Evolutionary conservation across 2,329 filamentous ascomycete genomes (phyloP).

Genomic region (Rhynchosporium graminicola): DNA sequence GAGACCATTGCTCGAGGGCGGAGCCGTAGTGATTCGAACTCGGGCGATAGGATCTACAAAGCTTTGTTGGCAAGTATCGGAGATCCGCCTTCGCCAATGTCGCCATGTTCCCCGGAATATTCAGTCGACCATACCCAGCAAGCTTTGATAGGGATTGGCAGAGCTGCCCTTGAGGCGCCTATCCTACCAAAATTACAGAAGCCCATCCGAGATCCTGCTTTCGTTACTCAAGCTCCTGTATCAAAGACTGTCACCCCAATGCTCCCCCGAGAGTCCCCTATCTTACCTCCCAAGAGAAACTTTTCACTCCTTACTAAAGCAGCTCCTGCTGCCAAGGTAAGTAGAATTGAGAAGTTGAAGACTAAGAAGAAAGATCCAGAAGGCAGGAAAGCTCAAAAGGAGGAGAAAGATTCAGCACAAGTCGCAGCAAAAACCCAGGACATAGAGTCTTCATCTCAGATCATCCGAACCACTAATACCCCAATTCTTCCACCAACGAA

Average conservation of each 20-base stretch:
- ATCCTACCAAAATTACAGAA: background rate
- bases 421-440: background rate
- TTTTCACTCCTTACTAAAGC: background rate
- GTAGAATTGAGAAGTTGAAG: background rate
- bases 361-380: background rate
- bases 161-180: background rate
- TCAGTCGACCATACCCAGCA: background rate
- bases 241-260: background rate
- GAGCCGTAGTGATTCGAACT: background rate
- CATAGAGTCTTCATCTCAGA: conserved; percentile 3
- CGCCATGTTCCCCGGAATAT: background rate
- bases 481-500: background rate
- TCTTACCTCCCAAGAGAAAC: conserved; percentile 1
- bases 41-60: background rate
- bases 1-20: conserved; percentile 5
- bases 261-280: background rate
- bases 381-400: background rate
- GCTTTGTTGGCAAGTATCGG: background rate
- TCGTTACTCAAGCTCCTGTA: background rate
- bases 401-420: background rate
- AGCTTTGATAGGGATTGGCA: background rate
- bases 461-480: background rate
- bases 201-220: background rate
- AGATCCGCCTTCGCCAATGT: background rate
- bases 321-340: background rate